Evolutionary conservation across 768 basidiomycete genomes (phyloP).

Genomic region (Kwoniella botswanensis): DNA sequence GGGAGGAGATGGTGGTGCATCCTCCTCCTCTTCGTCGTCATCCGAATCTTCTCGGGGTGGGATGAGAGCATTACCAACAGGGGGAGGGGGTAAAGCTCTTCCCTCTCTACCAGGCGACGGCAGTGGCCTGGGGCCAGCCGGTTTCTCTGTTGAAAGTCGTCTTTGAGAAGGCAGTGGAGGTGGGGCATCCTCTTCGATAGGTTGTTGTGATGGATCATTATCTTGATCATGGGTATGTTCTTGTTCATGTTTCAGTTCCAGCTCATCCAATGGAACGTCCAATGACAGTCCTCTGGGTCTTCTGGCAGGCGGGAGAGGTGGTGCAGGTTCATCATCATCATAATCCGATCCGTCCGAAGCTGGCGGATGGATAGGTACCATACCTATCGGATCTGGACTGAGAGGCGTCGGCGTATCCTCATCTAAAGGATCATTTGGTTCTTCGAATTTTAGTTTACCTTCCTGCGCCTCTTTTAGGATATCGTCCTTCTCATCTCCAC

Average conservation of each 20-base stretch:
- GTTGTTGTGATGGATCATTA: conserved; percentile 26
- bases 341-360: conserved; percentile 25
- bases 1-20: conserved; percentile 15
- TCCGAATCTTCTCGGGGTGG: conserved; percentile 46
- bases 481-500: conserved; percentile 42
- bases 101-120: conserved; percentile 26
- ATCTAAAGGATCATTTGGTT: conserved; percentile 2
- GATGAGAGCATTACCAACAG: conserved; percentile 30
- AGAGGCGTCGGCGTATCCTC: conserved; percentile 5
- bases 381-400: conserved; percentile 24
- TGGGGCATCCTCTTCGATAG: conserved; percentile 31
- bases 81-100: conserved; percentile 35
- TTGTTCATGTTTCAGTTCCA: conserved; percentile 54
- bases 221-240: conserved; percentile 23
- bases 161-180: conserved; percentile 31
- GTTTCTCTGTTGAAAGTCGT: conserved; percentile 18
- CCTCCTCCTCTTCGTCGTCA: conserved; percentile 28
- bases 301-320: conserved; percentile 40
- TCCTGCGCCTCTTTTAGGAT: conserved; percentile 30
- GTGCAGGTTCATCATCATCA: conserved; percentile 26
- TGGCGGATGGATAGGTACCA: conserved; percentile 45
- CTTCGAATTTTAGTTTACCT: conserved; percentile 26
- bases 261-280: conserved; percentile 49
- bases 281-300: conserved; percentile 22
- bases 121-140: conserved; percentile 34